These are phyloP conservation scores for Fusarium sp. DNA, from an alignment of 2,329 filamentous ascomycete genomes.

Conservation along the genomic window DNA sequence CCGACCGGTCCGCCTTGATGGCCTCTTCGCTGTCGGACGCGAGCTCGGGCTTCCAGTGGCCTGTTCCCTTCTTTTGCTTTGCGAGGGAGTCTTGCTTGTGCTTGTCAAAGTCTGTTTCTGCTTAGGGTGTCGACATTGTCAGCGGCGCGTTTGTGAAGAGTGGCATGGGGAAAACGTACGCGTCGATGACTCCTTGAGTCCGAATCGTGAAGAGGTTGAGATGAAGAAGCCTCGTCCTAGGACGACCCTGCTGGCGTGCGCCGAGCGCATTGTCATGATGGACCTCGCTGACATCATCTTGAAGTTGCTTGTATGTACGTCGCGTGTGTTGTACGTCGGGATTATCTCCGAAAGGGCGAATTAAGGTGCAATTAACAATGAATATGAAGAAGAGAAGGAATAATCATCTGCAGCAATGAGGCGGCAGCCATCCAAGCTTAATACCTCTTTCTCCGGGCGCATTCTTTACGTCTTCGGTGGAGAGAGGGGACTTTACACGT, in stretches of 20 bases:
- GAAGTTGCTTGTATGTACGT: neutral
- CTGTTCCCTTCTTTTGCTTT: constrained; percentile 78
- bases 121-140: constrained; percentile 40
- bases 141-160: neutral
- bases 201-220: constrained; percentile 44
- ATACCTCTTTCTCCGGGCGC: constrained; percentile 11
- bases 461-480: constrained; percentile 25
- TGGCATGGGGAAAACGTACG: constrained; percentile 45
- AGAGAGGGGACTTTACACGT: constrained; percentile 6
- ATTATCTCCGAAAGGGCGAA: neutral
- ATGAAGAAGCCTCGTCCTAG: constrained; percentile 43
- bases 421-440: constrained; percentile 25
- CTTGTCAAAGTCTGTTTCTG: constrained; percentile 60
- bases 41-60: constrained; percentile 81
- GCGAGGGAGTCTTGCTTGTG: constrained; percentile 71
- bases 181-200: constrained; percentile 53
- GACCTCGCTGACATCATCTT: constrained; percentile 42
- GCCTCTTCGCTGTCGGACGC: constrained; percentile 84
- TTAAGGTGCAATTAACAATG: neutral
- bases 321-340: neutral
- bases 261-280: constrained; percentile 41
- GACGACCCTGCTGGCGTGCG: constrained; percentile 34
- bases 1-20: constrained; percentile 73
- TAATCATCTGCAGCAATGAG: neutral
- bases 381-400: neutral